These are phyloP conservation scores for Urtica urens DNA, from an alignment of 306 rosid species.

Conservation along the genomic window DNA sequence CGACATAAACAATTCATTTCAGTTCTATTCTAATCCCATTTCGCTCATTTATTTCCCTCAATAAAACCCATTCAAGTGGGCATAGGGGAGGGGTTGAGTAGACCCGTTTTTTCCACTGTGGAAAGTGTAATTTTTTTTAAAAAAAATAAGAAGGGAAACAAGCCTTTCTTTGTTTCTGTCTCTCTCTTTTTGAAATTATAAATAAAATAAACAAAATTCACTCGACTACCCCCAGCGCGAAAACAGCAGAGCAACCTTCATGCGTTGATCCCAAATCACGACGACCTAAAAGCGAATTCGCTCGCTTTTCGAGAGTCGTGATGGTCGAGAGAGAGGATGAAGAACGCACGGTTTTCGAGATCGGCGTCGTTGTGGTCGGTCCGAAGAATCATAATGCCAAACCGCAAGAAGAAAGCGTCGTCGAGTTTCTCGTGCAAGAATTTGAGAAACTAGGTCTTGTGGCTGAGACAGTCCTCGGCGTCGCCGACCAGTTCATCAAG, in stretches of 20 bases:
- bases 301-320: background rate
- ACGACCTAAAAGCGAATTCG: too few relatives aligned
- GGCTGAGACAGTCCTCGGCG: conserved; percentile 69
- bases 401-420: conserved; percentile 14
- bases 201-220: background rate
- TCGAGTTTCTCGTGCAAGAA: conserved; percentile 46
- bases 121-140: too few relatives aligned
- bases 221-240: too few relatives aligned
- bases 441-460: conserved; percentile 49
- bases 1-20: conserved; percentile 16
- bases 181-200: background rate
- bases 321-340: conserved; percentile 37
- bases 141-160: too few relatives aligned
- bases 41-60: background rate
- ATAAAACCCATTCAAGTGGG: background rate
- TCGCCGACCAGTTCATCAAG: conserved; percentile 85
- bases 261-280: too few relatives aligned
- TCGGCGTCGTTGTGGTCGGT: conserved; percentile 81
- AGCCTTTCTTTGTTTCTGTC: background rate
- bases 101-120: too few relatives aligned
- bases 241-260: too few relatives aligned
- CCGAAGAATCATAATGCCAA: conserved; percentile 30
- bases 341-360: conserved; percentile 50
- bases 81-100: too few relatives aligned
- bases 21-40: background rate